A percentile compares a stretch with the other conserved stretches of the same genome.
phyloP scores from a whole-genome alignment of 2,329 filamentous ascomycete genomes.

The Chaetomiaceae sp. region DNA sequence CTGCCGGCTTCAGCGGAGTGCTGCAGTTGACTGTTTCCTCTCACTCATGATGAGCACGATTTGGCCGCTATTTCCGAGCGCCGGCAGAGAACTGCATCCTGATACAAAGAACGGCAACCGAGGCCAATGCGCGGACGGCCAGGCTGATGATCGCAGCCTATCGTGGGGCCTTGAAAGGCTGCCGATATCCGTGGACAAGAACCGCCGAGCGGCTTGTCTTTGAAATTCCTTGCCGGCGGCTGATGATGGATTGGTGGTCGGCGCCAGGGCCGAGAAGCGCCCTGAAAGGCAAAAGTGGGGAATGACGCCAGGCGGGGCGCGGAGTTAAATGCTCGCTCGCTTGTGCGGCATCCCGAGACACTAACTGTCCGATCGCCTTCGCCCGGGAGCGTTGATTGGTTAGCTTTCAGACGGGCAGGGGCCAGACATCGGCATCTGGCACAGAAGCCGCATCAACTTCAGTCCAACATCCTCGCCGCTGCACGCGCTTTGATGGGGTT shows the following conservation, averaged over 20 bases:
- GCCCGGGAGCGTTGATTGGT: slow-evolving; percentile 20
- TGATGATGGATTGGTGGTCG: slow-evolving; percentile 13
- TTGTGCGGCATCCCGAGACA: slow-evolving; percentile 30
- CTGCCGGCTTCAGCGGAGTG: background rate
- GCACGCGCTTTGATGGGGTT: slow-evolving; percentile 13
- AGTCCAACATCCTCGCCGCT: slow-evolving; percentile 14
- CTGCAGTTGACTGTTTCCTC: background rate
- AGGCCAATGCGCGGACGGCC: slow-evolving; percentile 4
- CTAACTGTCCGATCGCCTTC: slow-evolving; percentile 25
- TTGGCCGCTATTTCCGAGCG: background rate
- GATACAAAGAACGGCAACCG: slow-evolving; percentile 13
- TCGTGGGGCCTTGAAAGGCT: slow-evolving; percentile 1
- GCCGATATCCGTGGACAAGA: slow-evolving; percentile 8
- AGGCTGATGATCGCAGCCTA: slow-evolving; percentile 8
- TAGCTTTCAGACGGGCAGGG: slow-evolving; percentile 18
- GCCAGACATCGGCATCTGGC: slow-evolving; percentile 19
- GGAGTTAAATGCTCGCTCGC: slow-evolving; percentile 23
- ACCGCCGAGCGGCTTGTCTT: slow-evolving; percentile 5
- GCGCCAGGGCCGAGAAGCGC: slow-evolving; percentile 17
- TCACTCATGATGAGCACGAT: background rate
- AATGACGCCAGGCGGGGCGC: slow-evolving; percentile 15
- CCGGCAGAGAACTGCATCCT: background rate
- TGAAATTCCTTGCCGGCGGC: background rate
- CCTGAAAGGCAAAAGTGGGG: slow-evolving; percentile 13
- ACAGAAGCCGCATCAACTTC: slow-evolving; percentile 28